phyloP scores from a whole-genome alignment of 441 rosid genomes.

The Mallotus japonicus region DNA sequence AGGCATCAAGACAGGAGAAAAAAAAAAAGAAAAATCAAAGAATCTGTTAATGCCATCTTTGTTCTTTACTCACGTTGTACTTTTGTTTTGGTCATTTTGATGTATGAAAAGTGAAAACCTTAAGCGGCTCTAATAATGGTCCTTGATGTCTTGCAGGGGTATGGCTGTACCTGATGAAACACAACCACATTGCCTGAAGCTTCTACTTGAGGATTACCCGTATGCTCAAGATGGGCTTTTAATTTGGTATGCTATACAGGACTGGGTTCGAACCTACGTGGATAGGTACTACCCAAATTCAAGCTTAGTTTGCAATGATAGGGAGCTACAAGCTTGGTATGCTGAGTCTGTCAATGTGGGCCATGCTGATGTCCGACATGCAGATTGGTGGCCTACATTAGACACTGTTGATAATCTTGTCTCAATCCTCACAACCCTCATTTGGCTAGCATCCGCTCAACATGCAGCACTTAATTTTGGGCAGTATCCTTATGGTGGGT shows the following conservation, averaged over 20 bases:
- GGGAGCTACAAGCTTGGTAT: conserved; percentile 86
- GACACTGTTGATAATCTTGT: conserved; percentile 48
- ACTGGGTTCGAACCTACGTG: conserved; percentile 84
- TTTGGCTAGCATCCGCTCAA: conserved; percentile 95
- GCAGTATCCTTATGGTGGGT: conserved; percentile 91
- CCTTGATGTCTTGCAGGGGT: conserved; percentile 50
- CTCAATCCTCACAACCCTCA: conserved; percentile 62
- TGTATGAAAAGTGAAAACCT: not conserved
- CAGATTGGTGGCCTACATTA: conserved; percentile 86
- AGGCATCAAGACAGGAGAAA: not conserved
- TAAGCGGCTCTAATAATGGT: conserved; percentile 16
- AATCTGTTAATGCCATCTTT: conserved; percentile 3
- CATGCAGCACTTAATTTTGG: conserved; percentile 96
- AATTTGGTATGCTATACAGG: conserved; percentile 76
- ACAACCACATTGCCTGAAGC: conserved; percentile 81
- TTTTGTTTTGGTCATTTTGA: conserved; percentile 17
- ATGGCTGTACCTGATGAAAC: conserved; percentile 86
- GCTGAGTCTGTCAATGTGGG: conserved; percentile 75
- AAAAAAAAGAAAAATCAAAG: not conserved
- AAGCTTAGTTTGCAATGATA: conserved; percentile 48
- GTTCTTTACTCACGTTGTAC: conserved; percentile 2
- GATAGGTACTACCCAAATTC: conserved; percentile 64
- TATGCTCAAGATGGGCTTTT: conserved; percentile 88
- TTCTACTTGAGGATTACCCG: conserved; percentile 85
- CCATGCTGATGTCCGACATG: conserved; percentile 68